Conservation (phyloP, 192 early-diverging fungal species). For the Gryganskiella cystojenkinii region DNA sequence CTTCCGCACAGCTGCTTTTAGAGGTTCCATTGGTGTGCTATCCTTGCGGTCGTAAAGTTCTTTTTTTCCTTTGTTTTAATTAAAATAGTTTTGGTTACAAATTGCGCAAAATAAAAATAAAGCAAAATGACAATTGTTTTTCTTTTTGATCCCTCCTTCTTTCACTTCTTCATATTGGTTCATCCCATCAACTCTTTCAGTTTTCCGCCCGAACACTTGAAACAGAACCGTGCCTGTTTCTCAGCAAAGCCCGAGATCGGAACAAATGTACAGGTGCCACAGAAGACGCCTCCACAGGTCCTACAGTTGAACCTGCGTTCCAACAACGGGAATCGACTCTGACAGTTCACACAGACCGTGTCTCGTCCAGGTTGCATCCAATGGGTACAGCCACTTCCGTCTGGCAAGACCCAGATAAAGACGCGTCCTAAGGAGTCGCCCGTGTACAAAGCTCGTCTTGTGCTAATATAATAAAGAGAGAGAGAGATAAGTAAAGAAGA, state of each 20-base stretch:
- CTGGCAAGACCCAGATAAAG: slow-evolving; percentile 62
- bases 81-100: too few species aligned
- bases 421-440: slow-evolving; percentile 64
- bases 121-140: too few species aligned
- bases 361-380: slow-evolving; percentile 58
- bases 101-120: too few species aligned
- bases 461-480: slow-evolving; percentile 15
- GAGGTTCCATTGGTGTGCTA: too few species aligned
- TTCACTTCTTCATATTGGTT: neutral
- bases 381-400: slow-evolving; percentile 58
- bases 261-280: slow-evolving; percentile 53
- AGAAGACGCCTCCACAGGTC: slow-evolving; percentile 65
- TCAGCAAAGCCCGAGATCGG: slow-evolving; percentile 44
- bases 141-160: neutral
- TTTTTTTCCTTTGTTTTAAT: too few species aligned
- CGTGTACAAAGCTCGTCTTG: slow-evolving; percentile 56
- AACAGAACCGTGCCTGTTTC: slow-evolving; percentile 50
- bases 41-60: too few species aligned
- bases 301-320: slow-evolving; percentile 65
- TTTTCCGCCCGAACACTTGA: slow-evolving; percentile 42
- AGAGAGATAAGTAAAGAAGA: neutral
- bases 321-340: slow-evolving; percentile 62
- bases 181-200: slow-evolving; percentile 51
- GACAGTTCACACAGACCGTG: slow-evolving; percentile 64
- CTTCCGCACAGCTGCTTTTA: too few species aligned